Evolutionary conservation across 345 rosid genomes (phyloP).

Genomic region (Bruguiera gymnorhiza): DNA sequence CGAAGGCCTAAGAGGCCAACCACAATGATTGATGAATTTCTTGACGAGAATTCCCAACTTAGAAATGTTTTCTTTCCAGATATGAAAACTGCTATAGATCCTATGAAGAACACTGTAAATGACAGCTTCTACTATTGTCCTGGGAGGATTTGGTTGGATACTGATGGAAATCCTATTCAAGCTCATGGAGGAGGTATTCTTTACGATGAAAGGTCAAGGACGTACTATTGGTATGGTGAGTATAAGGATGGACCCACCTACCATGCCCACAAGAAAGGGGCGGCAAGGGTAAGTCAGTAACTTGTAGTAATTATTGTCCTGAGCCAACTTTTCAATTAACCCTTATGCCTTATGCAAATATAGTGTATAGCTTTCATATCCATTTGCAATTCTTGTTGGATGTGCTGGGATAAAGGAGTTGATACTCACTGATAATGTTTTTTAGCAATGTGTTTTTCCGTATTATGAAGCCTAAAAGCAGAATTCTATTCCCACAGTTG

Average conservation of each 20-base stretch:
- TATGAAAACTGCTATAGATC: slow-evolving; percentile 56
- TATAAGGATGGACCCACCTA: slow-evolving; percentile 93
- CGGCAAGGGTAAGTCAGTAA: slow-evolving; percentile 67
- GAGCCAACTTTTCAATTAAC: neutral
- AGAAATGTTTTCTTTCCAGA: slow-evolving; percentile 76
- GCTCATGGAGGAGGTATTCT: slow-evolving; percentile 93
- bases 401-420: slow-evolving; percentile 5
- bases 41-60: slow-evolving; percentile 86
- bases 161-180: slow-evolving; percentile 86
- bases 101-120: slow-evolving; percentile 51
- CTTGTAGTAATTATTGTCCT: neutral
- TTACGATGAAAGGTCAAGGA: slow-evolving; percentile 50
- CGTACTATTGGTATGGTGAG: slow-evolving; percentile 91
- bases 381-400: neutral
- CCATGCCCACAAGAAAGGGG: slow-evolving; percentile 64
- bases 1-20: slow-evolving; percentile 70
- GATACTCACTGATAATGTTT: slow-evolving; percentile 15
- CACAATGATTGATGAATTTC: slow-evolving; percentile 83
- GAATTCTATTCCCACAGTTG: no score
- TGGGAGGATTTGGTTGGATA: slow-evolving; percentile 86
- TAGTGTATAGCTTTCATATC: neutral
- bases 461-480: neutral
- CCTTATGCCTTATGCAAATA: neutral
- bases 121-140: slow-evolving; percentile 58
- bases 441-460: neutral